These are phyloP conservation scores for Microascus cirrosus DNA, from an alignment of 2,329 filamentous ascomycete species.

Conservation along the genomic window DNA sequence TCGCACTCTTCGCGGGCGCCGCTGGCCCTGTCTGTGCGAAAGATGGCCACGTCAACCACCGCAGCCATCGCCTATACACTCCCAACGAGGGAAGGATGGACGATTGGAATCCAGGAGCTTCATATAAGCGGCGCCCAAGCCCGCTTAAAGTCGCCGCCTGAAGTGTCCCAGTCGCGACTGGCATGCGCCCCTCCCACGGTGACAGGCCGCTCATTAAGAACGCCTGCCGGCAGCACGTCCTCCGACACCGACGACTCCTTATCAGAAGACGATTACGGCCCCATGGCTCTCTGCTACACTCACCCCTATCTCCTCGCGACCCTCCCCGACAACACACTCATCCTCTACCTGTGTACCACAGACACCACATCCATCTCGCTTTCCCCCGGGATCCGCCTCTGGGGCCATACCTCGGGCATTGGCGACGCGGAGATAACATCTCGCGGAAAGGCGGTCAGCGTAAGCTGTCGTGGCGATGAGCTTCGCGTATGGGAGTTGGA, in stretches of 20 bases:
- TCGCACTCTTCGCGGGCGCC: conserved; percentile 72
- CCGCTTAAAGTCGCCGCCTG: conserved; percentile 12
- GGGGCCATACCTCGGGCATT: conserved; percentile 87
- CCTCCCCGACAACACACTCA: conserved; percentile 77
- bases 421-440: conserved; percentile 76
- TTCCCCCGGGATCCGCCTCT: conserved; percentile 63
- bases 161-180: conserved; percentile 22
- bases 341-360: conserved; percentile 71
- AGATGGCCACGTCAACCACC: conserved; percentile 50
- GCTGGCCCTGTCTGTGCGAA: conserved; percentile 72
- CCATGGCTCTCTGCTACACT: conserved; percentile 55
- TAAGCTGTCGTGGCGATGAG: conserved; percentile 68
- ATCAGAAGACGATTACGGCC: conserved; percentile 24
- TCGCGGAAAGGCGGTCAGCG: conserved; percentile 80
- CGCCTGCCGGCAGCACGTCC: conserved; percentile 3
- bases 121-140: conserved; percentile 32
- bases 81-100: conserved; percentile 71
- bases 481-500: conserved; percentile 86
- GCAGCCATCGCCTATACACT: conserved; percentile 82
- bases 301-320: conserved; percentile 82
- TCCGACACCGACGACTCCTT: conserved; percentile 5
- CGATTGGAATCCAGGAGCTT: conserved; percentile 83
- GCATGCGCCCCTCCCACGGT: conserved; percentile 22
- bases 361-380: conserved; percentile 56
- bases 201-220: conserved; percentile 10